Evolutionary conservation across 164 flowering plant genomes (phyloP), one percentile per base, ranked within the genome.

Genomic region (Kingdonia uniflora): DNA sequence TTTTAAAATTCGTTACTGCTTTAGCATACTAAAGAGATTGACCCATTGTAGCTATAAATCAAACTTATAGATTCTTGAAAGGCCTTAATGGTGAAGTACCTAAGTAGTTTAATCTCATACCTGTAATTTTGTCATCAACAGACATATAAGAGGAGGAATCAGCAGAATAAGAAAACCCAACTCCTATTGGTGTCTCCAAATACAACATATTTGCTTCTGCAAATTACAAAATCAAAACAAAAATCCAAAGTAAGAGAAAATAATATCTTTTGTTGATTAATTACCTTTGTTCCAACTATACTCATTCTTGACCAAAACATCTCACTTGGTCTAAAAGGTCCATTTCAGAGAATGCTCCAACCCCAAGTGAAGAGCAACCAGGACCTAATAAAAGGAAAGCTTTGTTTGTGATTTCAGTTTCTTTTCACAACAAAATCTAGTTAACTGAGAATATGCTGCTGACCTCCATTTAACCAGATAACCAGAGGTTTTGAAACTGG

Each of bases 341-440:
- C 98, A 68, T 87, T 84, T 91, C 98, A 67, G 85, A 90, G 38
- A 95, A 85, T 65, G 96, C 98, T 61, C 98, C 98, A 76, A 83
- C 87, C 56, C 98, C 98, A 63, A 91, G 95, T 58, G 98, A 91
- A 51, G 98, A 91, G 70, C 98, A 91, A 49, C 98, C 98, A 42
- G 98, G 98, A 67, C 98, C 98, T 91, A 75, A 49, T 72, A 72
- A 14, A 40, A 33, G 47, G 24, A 49, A 20, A 29, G 8, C n/a
- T n/a, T 3, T 29, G 35, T 29, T 29, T 29, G 4, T 8, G 35
- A 29, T 29, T 29, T 29, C 8, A 29, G 35, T 3, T 29, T 3
- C 8, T 3, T 29, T 29, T 29, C 35, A 29, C 35, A 29, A 3
- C 8, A 29, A 29, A 29, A 29, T 8, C 35, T 29, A 29, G 4